Conservation (phyloP, 2,329 filamentous ascomycete genomes). For the Fusarium musae region DNA sequence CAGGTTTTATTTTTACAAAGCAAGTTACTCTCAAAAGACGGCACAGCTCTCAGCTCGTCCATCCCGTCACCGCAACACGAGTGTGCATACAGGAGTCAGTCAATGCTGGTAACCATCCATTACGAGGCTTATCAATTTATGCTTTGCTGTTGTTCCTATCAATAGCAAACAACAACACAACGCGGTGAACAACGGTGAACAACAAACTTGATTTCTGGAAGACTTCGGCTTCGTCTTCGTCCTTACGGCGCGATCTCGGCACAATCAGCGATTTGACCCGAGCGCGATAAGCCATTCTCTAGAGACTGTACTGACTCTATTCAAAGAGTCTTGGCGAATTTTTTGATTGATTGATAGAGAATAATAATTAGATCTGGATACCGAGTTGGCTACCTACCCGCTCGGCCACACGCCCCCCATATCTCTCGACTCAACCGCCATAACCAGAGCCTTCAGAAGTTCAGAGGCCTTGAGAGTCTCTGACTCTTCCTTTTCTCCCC, state of each 20-base stretch:
- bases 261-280: constrained; percentile 19
- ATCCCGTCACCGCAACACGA: constrained; percentile 8
- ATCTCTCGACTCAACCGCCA: constrained; percentile 10
- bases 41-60: constrained; percentile 5
- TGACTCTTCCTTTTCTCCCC: constrained; percentile 14
- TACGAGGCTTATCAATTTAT: constrained; percentile 16
- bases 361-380: constrained; percentile 22
- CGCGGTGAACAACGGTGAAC: not conserved
- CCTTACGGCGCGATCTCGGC: constrained; percentile 17
- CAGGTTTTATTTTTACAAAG: constrained; percentile 10
- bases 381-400: constrained; percentile 1
- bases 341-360: constrained; percentile 23
- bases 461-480: not conserved
- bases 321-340: constrained; percentile 27
- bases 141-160: constrained; percentile 1
- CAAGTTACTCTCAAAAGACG: constrained; percentile 5
- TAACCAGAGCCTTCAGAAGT: not conserved
- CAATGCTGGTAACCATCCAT: constrained; percentile 23
- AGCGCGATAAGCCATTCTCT: constrained; percentile 26
- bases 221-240: constrained; percentile 4
- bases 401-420: constrained; percentile 5
- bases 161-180: not conserved
- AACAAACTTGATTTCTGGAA: constrained; percentile 23
- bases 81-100: not conserved
- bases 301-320: not conserved